Evolutionary conservation across 2,329 filamentous ascomycete genomes (phyloP).

Genomic region (Arthrobotrys conoides): DNA sequence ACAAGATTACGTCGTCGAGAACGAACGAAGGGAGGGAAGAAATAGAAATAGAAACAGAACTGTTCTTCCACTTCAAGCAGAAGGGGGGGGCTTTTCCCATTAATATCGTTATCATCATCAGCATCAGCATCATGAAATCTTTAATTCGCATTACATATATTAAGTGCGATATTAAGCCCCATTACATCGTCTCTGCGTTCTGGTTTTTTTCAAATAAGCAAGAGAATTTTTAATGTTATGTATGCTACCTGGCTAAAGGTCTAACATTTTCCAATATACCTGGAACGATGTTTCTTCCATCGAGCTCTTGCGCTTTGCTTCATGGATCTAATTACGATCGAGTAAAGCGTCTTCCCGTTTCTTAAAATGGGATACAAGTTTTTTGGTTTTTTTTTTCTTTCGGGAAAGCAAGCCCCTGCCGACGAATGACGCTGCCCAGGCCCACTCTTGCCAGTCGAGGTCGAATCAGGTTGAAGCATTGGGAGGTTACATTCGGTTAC

Average conservation of each 20-base stretch:
- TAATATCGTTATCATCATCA: slow-evolving; percentile 16
- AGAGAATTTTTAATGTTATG: not conserved
- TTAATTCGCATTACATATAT: slow-evolving; percentile 14
- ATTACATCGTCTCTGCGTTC: not conserved
- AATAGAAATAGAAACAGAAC: slow-evolving; percentile 1
- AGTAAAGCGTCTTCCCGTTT: slow-evolving; percentile 51
- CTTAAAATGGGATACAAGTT: slow-evolving; percentile 57
- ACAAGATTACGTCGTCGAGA: slow-evolving; percentile 19
- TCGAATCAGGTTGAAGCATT: slow-evolving; percentile 45
- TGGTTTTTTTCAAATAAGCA: not conserved
- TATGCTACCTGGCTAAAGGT: slow-evolving; percentile 24
- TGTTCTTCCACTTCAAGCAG: not conserved
- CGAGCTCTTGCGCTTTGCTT: slow-evolving; percentile 24
- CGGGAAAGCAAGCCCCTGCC: slow-evolving; percentile 50
- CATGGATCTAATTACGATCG: slow-evolving; percentile 1
- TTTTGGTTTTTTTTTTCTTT: slow-evolving; percentile 11
- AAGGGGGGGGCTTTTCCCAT: slow-evolving; percentile 13
- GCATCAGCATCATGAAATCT: not conserved
- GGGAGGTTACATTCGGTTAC: slow-evolving; percentile 60
- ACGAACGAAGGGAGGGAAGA: slow-evolving; percentile 13
- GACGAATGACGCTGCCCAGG: slow-evolving; percentile 45
- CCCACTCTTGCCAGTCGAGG: slow-evolving; percentile 27
- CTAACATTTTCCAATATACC: slow-evolving; percentile 17
- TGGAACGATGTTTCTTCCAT: slow-evolving; percentile 28
- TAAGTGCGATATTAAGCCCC: slow-evolving; percentile 9